phyloP scores from a whole-genome alignment of 2,329 filamentous ascomycete genomes.

The Fusarium bulbicola region DNA sequence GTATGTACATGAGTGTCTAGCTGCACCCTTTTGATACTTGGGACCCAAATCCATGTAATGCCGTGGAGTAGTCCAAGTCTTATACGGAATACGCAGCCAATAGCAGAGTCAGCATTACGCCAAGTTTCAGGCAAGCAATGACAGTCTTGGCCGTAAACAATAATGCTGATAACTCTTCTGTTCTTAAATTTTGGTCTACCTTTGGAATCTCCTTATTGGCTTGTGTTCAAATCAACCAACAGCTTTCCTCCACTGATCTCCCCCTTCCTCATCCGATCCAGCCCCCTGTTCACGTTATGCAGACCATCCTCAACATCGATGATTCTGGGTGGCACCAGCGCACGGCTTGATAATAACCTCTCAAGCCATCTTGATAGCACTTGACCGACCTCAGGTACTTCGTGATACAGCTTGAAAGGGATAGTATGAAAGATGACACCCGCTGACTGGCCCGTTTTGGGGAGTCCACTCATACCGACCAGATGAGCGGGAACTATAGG shows the following conservation, averaged over 20 bases:
- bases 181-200: not conserved
- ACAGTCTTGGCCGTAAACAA: not conserved
- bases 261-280: conserved; percentile 72
- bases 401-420: conserved; percentile 81
- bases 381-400: conserved; percentile 70
- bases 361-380: conserved; percentile 74
- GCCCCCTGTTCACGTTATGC: conserved; percentile 71
- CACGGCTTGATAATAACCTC: conserved; percentile 62
- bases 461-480: conserved; percentile 73
- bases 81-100: conserved; percentile 16
- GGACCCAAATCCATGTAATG: not conserved
- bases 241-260: conserved; percentile 74
- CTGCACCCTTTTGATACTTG: not conserved
- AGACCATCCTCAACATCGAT: conserved; percentile 71
- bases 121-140: not conserved
- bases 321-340: conserved; percentile 70
- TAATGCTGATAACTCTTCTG: not conserved
- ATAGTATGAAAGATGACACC: conserved; percentile 69
- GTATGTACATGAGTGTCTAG: accelerated
- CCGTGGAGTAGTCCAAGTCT: not conserved
- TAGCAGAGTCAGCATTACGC: not conserved
- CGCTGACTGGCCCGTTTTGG: conserved; percentile 60
- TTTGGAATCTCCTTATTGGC: not conserved
- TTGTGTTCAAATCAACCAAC: conserved; percentile 58
- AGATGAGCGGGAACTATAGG: conserved; percentile 60